Base-by-base conservation (phyloP, 2,329 filamentous ascomycete genomes). In the Paracoccidioides brasiliensis region DNA sequence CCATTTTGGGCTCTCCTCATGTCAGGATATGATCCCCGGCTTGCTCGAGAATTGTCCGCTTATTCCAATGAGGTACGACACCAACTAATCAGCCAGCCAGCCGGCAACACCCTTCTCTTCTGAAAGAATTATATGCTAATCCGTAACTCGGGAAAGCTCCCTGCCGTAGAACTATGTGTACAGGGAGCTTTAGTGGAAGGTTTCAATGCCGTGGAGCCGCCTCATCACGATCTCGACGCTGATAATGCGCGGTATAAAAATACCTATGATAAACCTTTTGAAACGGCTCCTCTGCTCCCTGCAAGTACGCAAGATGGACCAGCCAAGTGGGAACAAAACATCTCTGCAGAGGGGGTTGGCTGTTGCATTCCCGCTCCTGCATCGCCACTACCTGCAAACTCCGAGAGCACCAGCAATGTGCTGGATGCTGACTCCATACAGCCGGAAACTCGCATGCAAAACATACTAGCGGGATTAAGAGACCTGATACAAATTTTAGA, bases 401-500 rank as follows among this genome's bases (percentile, higher is more conserved):
- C 30, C 42, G 53, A 32, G 10, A 65, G 68, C 12, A 73, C 74
- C 53, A 83, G 78, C 69, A 83, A 79, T 6, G 68, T 83, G 62
- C 83, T 33, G 14, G 8, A 12, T 15, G 35, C 80, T 60, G 80
- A 84, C 65, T 84, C 84, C 63, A 84, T 80, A 14, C 83, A 83
- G 68, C 74, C 82, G 56, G 73, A 79, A 58, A 84, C 93, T 67
- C 96, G 91, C 91, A 86, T 88, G 14, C 87, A 90, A 67, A 85
- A 88, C 61, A 85, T 95, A 10, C 81, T 96, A 30, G 88, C 94
- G 69, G 90, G 95, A 75, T 76, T 97, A 63, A 87, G 85, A 66
- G 91, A 96, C 70, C 82, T 96, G 63, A 73, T 95, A 55, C 84
- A 95, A 67, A 90, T 97, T 57, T 80, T 97, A 53, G 90, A 89